Evolutionary conservation across 371 early-diverging fungal species (phyloP), one percentile per base, ranked within the genome.

Genomic region (Encephalitozoon intestinalis): DNA sequence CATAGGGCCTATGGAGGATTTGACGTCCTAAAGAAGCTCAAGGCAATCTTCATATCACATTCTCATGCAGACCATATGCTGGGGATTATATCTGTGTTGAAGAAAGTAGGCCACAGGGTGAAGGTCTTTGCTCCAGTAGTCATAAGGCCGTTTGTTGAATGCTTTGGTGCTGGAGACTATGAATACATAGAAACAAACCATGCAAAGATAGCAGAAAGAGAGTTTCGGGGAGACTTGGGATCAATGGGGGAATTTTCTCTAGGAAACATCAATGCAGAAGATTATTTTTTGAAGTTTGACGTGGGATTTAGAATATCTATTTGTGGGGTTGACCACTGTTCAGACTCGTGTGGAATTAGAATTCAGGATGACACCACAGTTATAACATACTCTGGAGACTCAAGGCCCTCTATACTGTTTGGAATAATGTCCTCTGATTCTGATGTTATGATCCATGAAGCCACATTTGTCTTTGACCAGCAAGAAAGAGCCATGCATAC

Each of bases 31-130:
- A 63, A 43, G 50, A 81, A 70, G 73, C 67, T 97, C 39, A 86
- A 86, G 63, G 83, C 90, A 18, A 86, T 96, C n/a, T 94, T 92
- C 82, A 87, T 98, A 6, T 93, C 93, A 26, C 99, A 98, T 85
- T 86, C 94, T 82, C 97, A 97, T 84, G 97, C 97, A 30, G 99
- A 99, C 84, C 99, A 99, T 82, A 93, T 95, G 80, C 84, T 98
- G 34, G 99, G 99, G n/a, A 28, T 80, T 28, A 50, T 76, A 31
- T 54, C 44, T 49, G 63, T 84, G n/a, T 25, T 86, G 15, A 79
- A 63, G 39, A 44, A 53, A 9, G 2, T 84, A 37, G 70, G 75
- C 28, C 51, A 81, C 43, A 49, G 23, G 26, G 49, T 77, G 25
- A 54, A 64, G 23, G 28, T 83, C 9, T n/a, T 79, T 21, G 80